Conservation (phyloP, 805 yeast genomes). For the Kodamaea restingae region DNA sequence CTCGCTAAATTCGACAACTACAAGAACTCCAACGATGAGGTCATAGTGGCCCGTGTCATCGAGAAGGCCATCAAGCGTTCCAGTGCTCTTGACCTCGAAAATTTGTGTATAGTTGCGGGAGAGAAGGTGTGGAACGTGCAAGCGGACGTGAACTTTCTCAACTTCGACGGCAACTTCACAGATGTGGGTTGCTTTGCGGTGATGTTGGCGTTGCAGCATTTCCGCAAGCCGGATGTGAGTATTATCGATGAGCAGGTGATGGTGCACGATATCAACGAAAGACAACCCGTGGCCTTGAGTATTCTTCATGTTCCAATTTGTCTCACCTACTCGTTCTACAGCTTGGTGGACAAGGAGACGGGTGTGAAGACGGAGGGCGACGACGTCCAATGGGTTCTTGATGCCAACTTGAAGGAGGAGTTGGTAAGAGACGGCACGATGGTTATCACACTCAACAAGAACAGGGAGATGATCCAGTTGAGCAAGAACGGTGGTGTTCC, state of each 20-base stretch:
- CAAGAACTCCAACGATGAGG: slow-evolving; percentile 72
- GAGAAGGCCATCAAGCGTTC: slow-evolving; percentile 92
- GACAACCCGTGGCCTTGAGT: slow-evolving; percentile 83
- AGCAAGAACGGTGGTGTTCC: slow-evolving; percentile 88
- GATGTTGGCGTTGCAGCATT: slow-evolving; percentile 80
- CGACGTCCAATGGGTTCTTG: slow-evolving; percentile 61
- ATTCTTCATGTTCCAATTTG: slow-evolving; percentile 88
- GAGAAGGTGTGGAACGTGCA: slow-evolving; percentile 85
- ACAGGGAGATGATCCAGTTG: slow-evolving; percentile 86
- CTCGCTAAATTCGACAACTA: slow-evolving; percentile 77
- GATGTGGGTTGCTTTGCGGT: slow-evolving; percentile 91
- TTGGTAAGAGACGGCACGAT: slow-evolving; percentile 68
- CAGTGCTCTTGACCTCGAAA: slow-evolving; percentile 86
- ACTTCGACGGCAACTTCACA: slow-evolving; percentile 89
- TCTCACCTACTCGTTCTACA: slow-evolving; percentile 82
- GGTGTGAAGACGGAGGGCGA: slow-evolving; percentile 57
- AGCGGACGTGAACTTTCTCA: slow-evolving; percentile 84
- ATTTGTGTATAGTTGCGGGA: slow-evolving; percentile 87
- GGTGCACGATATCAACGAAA: slow-evolving; percentile 67
- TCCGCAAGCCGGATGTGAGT: slow-evolving; percentile 76
- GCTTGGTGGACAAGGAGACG: slow-evolving; percentile 59
- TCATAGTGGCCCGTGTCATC: slow-evolving; percentile 72
- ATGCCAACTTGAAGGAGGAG: slow-evolving; percentile 78
- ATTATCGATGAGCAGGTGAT: slow-evolving; percentile 56
- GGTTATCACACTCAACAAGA: slow-evolving; percentile 83